Conservation (phyloP, 2,329 filamentous ascomycete species). For the Talaromyces albobiverticillius region DNA sequence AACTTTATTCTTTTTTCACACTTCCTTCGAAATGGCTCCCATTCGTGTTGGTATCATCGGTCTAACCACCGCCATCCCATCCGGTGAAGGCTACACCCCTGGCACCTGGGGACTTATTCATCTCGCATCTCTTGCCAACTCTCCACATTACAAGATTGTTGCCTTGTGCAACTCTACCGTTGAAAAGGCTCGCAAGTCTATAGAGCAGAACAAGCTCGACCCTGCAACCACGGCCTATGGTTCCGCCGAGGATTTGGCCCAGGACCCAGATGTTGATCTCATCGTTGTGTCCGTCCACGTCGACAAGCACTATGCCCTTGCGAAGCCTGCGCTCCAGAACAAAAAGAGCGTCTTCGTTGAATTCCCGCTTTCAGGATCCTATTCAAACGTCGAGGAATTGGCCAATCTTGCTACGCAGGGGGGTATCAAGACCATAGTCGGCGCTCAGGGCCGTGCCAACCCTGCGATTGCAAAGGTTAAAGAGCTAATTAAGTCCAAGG, state of each 20-base stretch:
- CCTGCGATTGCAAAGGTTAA: slow-evolving; percentile 9
- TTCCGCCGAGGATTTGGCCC: slow-evolving; percentile 6
- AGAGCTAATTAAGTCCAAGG: slow-evolving; percentile 8
- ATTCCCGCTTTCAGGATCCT: slow-evolving; percentile 3
- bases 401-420: slow-evolving; percentile 1
- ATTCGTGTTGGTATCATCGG: slow-evolving; percentile 14
- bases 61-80: slow-evolving; percentile 4
- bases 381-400: slow-evolving; percentile 9
- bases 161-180: slow-evolving; percentile 12
- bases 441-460: slow-evolving; percentile 10
- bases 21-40: slow-evolving; percentile 4
- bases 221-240: slow-evolving; percentile 13
- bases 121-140: slow-evolving; percentile 2
- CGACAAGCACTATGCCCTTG: slow-evolving; percentile 10
- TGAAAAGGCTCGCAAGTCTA: slow-evolving; percentile 12
- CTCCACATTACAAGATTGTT: slow-evolving; percentile 13
- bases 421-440: slow-evolving; percentile 4
- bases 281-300: slow-evolving; percentile 12
- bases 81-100: slow-evolving; percentile 3
- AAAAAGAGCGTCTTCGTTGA: slow-evolving; percentile 14
- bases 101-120: slow-evolving; percentile 13
- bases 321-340: slow-evolving; percentile 3
- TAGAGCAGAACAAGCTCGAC: slow-evolving; percentile 11
- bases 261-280: slow-evolving; percentile 13
- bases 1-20: not conserved